Percentiles rank a stretch among this genome's conserved stretches.
These are phyloP conservation scores for Claviceps sp. DNA, from an alignment of 2,329 filamentous ascomycete genomes.

Conservation along the genomic window DNA sequence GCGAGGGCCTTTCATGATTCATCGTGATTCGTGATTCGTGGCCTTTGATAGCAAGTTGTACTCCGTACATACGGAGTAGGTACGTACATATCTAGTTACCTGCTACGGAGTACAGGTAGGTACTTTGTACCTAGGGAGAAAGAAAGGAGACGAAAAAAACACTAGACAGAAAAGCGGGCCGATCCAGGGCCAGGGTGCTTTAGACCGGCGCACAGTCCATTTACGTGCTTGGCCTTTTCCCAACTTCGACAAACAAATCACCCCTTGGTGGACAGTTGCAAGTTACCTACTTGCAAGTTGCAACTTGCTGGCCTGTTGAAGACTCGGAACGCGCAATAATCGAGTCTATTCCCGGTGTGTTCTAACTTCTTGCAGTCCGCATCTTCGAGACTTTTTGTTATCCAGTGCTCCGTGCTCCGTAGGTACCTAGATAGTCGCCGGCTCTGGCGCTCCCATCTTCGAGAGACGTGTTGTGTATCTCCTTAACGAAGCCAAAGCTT, in stretches of 20 bases:
- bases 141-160: neutral
- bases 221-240: neutral
- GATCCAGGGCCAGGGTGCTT: neutral
- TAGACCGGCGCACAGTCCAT: neutral
- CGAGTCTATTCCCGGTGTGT: neutral
- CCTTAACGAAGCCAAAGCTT: no score
- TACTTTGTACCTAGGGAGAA: no score
- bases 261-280: neutral
- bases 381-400: neutral
- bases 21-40: no score
- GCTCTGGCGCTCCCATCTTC: neutral
- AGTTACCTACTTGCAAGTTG: no score
- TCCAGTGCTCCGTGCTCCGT: neutral
- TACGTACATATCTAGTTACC: no score
- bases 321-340: neutral
- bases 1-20: no score
- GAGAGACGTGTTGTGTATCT: neutral
- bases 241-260: neutral
- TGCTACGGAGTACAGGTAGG: neutral
- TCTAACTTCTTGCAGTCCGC: neutral
- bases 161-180: neutral
- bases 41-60: no score
- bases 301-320: neutral
- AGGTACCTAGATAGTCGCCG: neutral
- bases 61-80: no score